Evolutionary conservation across 495 filamentous ascomycete species (phyloP), one percentile per base, ranked within the genome.

Genomic region (Chlorociboria aeruginascens): DNA sequence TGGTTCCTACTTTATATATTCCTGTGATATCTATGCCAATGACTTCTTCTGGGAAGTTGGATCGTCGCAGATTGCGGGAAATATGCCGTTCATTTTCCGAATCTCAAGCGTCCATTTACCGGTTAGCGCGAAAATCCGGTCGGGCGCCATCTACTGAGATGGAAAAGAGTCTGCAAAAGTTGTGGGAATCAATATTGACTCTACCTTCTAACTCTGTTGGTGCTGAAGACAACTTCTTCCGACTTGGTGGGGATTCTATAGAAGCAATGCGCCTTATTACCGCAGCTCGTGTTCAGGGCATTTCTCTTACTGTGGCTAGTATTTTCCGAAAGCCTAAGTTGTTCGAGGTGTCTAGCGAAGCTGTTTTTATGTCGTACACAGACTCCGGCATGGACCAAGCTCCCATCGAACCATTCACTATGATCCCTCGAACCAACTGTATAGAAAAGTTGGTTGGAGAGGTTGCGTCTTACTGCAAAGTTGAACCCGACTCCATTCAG

Each of bases 221-320:
- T 1, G 38, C 38, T 16, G 38, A 40, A 79, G 69, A 57, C 83
- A 81, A 69, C 29, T 85, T 85, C 57, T 65, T 85, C 50, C 67
- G 63, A 13, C 66, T 82, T 6, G 81, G 81, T 8, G 81, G 81
- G 36, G 81, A 84, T 51, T 84, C 81, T 1, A 79, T 85, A 40
- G 70, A 73, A 9, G 79, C 79, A 1, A 84, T 85, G 70, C 79
- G 77, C 59, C 67, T 85, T 41, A 79, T 80, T 9, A 72, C 78
- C 8, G 72, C 72, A 48, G 71, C 73, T 20, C 73, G 67, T 13
- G 50, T 46, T 11, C 69, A 74, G 25, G 73, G 73, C 4, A 47
- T 81, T 39, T 63, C 67, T 31, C 56, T 82, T 36, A 76, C 71
- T 7, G 76, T 80, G n/a, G 69, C 72, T 0, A 58, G 64, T 32